Evolutionary conservation across 1,284 basidiomycete species (phyloP), one percentile per base, ranked within the genome.

Genomic region (Flammula alnicola): DNA sequence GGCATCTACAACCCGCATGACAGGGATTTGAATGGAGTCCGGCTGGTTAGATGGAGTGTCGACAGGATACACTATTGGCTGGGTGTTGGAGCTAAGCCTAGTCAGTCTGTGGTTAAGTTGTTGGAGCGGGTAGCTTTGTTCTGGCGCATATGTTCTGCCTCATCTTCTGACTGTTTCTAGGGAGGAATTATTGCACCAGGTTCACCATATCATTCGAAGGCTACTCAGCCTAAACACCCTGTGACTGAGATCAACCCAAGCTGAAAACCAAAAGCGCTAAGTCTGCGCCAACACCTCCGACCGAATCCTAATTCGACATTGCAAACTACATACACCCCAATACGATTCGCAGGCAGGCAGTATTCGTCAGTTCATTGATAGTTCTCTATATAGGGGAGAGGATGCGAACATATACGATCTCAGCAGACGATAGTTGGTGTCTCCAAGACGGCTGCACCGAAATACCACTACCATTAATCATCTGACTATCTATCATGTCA

Each of bases 21-120:
- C 36, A 65, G 67, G 16, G 69, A 71, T 10, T 74, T 74, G 57
- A 63, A 76, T 59, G 69, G 71, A 53, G 76, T 74, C 63, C 97
- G 95, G 71, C 84, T 83, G 19, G 76, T 98, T 45, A 84, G 91
- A 64, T 97, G 93, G 94, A 93, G 93, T 69, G 86, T 88, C 35
- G 84, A 91, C 56, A 83, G 95, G 65, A 93, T 98, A 70, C 80
- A 78, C 52, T 93, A 94, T 66, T 98, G 95, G 95, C 71, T 98
- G 23, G 75, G 77, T 25, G 82, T 90, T 19, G 95, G 94, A 2
- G 95, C 95, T 26, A 73, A 84, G 58, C 95, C 95, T 0, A 90
- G 85, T 39, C 85, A 84, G 59, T 79, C 86, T 5, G 92, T 91
- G 3, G 83, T 89, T 23, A 86, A 80, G 61, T 62, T 98, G 53